Evolutionary conservation across 139 green algal genomes (phyloP), one percentile per base, ranked within the genome.

Genomic region (Chloropicon primus): DNA sequence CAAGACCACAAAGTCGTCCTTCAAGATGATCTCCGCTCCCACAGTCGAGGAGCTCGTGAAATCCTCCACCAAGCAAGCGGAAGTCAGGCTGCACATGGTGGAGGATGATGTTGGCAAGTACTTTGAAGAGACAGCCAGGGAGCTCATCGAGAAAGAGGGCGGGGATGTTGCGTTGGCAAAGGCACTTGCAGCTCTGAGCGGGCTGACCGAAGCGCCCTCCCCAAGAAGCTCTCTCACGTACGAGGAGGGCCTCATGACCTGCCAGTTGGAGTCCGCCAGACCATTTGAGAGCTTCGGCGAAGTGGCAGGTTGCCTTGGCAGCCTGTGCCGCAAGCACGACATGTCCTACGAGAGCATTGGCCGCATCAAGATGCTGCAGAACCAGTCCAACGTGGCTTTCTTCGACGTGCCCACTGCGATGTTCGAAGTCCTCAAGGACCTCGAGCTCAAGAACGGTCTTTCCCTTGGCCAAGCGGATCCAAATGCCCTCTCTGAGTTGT

Each of bases 141-240:
- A 83, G 28, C 80, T 98, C 53, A 80, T 97, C 27, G 74, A 78
- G 0, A 83, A 81, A 1, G 80, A 74, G 23, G 26, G 41, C 5
- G 24, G 71, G 17, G 62, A 77, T 2, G 26, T 72, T 1, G 77
- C 90, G 62, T 81, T 96, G 54, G 89, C 91, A n/a, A 85, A 87
- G 2, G 91, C 93, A 2, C 88, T 99, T 26, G 95, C 93, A 0
- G 85, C 89, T 22, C 85, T 99, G 80, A 90, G 79, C 26, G 95
- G 95, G 73, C 93, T 97, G 82, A 87, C 83, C 72, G 80, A 90
- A 25, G 71, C 82, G 24, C 91, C 92, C 26, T 78, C 92, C 78
- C 81, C 85, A 21, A 87, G 83, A 22, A 79, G 84, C 77, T 87
- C 80, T 72, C 85, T 96, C 26, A 94, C 89, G 0, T 85, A 90